These are phyloP conservation scores for Xylaria hypoxylon DNA, from an alignment of 2,329 filamentous ascomycete species.

Conservation along the genomic window DNA sequence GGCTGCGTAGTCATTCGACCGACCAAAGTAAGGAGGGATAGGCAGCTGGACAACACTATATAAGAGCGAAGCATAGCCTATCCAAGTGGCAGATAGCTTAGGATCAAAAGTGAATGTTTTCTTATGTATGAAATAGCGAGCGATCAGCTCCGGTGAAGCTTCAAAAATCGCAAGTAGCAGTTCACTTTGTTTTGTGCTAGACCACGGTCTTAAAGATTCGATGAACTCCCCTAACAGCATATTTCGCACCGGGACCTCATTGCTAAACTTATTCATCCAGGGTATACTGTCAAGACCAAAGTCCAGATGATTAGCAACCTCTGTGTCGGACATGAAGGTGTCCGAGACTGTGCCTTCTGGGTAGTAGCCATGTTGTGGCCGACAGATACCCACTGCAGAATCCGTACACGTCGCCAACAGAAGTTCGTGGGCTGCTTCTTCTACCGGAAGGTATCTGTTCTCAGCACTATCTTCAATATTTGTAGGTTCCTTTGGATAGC, in stretches of 20 bases:
- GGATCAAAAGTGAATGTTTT: slow-evolving; percentile 88
- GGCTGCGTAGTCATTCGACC: slow-evolving; percentile 68
- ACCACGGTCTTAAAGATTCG: slow-evolving; percentile 83
- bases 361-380: slow-evolving; percentile 86
- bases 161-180: slow-evolving; percentile 83
- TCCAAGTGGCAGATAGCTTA: slow-evolving; percentile 92
- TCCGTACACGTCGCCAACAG: slow-evolving; percentile 80
- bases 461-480: slow-evolving; percentile 55
- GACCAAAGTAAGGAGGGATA: slow-evolving; percentile 78
- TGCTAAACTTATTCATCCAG: slow-evolving; percentile 75
- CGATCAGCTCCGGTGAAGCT: slow-evolving; percentile 85
- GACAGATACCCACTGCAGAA: slow-evolving; percentile 76
- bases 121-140: slow-evolving; percentile 86
- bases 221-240: slow-evolving; percentile 81
- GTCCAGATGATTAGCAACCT: slow-evolving; percentile 64
- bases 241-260: slow-evolving; percentile 81
- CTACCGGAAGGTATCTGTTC: slow-evolving; percentile 61
- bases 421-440: slow-evolving; percentile 79
- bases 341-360: slow-evolving; percentile 74
- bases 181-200: slow-evolving; percentile 82
- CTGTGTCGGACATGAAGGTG: slow-evolving; percentile 52
- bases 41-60: slow-evolving; percentile 83
- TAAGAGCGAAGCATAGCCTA: slow-evolving; percentile 90
- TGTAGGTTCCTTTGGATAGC: slow-evolving; percentile 62
- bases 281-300: slow-evolving; percentile 76